phyloP scores from a whole-genome alignment of 768 basidiomycete genomes.

The Stropharia rugosoannulata region DNA sequence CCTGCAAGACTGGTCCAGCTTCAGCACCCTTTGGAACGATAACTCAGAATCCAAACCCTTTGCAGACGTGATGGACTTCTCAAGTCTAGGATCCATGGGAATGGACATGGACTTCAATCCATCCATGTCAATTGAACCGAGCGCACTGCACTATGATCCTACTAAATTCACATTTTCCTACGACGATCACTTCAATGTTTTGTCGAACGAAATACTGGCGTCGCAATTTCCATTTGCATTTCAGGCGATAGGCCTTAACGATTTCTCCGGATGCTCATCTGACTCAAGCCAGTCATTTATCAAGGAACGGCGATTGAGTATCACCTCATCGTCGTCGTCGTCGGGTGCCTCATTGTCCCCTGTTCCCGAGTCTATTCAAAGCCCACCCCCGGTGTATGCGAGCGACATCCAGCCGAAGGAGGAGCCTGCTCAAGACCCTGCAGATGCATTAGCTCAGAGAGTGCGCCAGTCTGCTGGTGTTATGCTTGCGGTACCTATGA shows the following conservation, averaged over 20 bases:
- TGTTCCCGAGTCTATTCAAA: slow-evolving; percentile 35
- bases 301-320: slow-evolving; percentile 45
- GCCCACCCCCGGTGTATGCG: slow-evolving; percentile 24
- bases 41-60: slow-evolving; percentile 31
- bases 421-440: slow-evolving; percentile 26
- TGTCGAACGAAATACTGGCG: slow-evolving; percentile 21
- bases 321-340: slow-evolving; percentile 54
- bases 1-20: slow-evolving; percentile 54
- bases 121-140: slow-evolving; percentile 63
- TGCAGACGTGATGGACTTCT: slow-evolving; percentile 42
- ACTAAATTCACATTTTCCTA: slow-evolving; percentile 26
- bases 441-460: slow-evolving; percentile 44
- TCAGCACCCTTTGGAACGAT: slow-evolving; percentile 50
- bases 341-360: slow-evolving; percentile 57
- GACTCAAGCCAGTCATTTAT: slow-evolving; percentile 25
- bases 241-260: slow-evolving; percentile 18
- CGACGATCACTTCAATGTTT: slow-evolving; percentile 20
- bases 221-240: slow-evolving; percentile 38
- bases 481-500: slow-evolving; percentile 47
- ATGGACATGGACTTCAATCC: slow-evolving; percentile 68
- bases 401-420: slow-evolving; percentile 24
- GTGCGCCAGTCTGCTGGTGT: slow-evolving; percentile 59
- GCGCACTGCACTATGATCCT: slow-evolving; percentile 50
- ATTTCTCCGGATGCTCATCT: slow-evolving; percentile 18
- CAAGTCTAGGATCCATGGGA: slow-evolving; percentile 33